Evolutionary conservation across 2,329 filamentous ascomycete species (phyloP).

Genomic region (Aspergillus oerlinghausenensis): DNA sequence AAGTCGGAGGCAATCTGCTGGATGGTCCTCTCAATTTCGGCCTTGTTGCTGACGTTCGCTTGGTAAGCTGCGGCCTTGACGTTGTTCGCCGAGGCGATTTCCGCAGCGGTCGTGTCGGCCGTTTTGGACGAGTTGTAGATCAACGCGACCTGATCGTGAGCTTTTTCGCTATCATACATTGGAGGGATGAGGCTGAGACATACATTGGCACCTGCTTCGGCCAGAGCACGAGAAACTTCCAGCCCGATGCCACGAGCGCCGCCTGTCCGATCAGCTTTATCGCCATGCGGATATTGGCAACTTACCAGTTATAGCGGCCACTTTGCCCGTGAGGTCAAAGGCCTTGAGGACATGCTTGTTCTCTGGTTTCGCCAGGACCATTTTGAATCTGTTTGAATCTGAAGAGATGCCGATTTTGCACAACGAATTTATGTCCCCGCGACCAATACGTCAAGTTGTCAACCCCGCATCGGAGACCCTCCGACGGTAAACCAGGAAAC

Average conservation of each 20-base stretch:
- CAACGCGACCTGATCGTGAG: conserved; percentile 22
- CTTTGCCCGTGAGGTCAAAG: conserved; percentile 27
- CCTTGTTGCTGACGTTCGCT: conserved; percentile 26
- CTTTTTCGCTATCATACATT: neutral
- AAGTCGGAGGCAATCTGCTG: conserved; percentile 36
- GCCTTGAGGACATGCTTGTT: conserved; percentile 24
- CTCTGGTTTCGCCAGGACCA: conserved; percentile 23
- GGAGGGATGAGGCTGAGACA: conserved; percentile 8
- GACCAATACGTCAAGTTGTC: neutral
- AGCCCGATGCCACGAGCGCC: conserved; percentile 35
- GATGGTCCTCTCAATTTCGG: conserved; percentile 29
- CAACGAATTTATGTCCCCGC: neutral
- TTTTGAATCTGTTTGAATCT: conserved; percentile 3
- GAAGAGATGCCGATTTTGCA: neutral
- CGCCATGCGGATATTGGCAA: neutral
- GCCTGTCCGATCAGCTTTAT: conserved; percentile 11
- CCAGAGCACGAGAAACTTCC: conserved; percentile 38
- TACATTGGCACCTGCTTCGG: conserved; percentile 37
- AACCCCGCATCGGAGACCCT: neutral
- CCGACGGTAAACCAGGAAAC: neutral
- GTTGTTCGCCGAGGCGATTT: conserved; percentile 25
- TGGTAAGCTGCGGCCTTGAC: conserved; percentile 31
- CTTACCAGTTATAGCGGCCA: conserved; percentile 23
- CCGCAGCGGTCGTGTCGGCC: conserved; percentile 19
- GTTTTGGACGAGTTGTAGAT: conserved; percentile 29